Evolutionary conservation across 2,329 filamentous ascomycete species (phyloP).

Genomic region (Microsporum ferrugineum): DNA sequence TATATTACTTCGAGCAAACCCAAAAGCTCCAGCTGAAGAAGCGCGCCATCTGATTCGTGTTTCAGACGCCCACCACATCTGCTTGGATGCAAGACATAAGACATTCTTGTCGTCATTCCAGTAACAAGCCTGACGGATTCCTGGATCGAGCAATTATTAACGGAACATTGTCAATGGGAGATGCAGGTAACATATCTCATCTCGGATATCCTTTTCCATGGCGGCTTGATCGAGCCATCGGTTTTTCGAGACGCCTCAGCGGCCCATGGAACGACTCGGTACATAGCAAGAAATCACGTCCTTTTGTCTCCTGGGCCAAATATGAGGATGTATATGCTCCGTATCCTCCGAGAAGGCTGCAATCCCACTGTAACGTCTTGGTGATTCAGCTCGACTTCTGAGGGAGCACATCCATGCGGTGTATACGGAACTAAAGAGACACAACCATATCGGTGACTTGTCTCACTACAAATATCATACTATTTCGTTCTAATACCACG

Average conservation of each 20-base stretch:
- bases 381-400: not conserved
- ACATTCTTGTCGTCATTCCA: not conserved
- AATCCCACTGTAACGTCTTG: not conserved
- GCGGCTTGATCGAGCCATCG: not conserved
- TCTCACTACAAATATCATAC: not conserved
- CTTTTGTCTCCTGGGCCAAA: not conserved
- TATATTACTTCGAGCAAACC: not conserved
- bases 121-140: not conserved
- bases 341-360: not conserved
- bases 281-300: not conserved
- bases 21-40: not conserved
- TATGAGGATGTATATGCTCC: not conserved
- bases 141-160: slow-evolving; percentile 5
- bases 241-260: not conserved
- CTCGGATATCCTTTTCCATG: not conserved
- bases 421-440: not conserved
- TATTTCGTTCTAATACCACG: not conserved
- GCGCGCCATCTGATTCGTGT: slow-evolving; percentile 4
- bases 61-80: not conserved
- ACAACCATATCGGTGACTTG: not conserved
- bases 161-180: not conserved
- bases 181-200: not conserved
- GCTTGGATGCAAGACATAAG: slow-evolving; percentile 2
- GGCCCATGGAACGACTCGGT: not conserved
- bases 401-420: not conserved